Percentiles rank a stretch among this genome's conserved stretches.
Conservation (phyloP, 345 rosid genomes). For the Lenwebbia sp. region DNA sequence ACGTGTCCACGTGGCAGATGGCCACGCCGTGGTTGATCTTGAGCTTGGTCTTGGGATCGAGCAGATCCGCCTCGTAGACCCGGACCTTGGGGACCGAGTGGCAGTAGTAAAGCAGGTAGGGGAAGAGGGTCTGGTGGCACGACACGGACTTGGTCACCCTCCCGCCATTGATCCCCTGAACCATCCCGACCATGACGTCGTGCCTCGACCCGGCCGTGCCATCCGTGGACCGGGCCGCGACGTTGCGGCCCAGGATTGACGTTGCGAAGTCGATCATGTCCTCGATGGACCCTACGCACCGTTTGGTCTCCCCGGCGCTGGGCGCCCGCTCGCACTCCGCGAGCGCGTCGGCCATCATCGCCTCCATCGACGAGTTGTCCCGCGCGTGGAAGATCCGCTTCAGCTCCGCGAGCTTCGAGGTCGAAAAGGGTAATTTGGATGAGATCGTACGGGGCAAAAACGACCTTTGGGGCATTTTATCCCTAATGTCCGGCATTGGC, state of each 20-base stretch:
- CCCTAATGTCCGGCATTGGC: constrained; percentile 41
- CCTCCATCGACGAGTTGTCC: constrained; percentile 27
- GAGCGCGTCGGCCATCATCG: constrained; percentile 7
- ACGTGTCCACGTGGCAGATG: constrained; percentile 39
- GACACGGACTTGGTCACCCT: constrained; percentile 27
- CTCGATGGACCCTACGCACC: constrained; percentile 35
- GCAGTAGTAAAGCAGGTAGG: constrained; percentile 34
- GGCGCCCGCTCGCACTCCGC: constrained; percentile 33
- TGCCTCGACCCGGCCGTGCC: constrained; percentile 17
- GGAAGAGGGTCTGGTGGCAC: constrained; percentile 40
- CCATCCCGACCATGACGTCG: constrained; percentile 20
- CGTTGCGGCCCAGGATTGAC: constrained; percentile 23
- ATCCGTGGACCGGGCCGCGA: constrained; percentile 23
- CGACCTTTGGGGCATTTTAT: constrained; percentile 43
- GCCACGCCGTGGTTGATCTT: constrained; percentile 41
- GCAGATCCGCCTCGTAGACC: constrained; percentile 30
- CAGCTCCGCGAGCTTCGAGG: constrained; percentile 9
- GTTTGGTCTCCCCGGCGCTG: constrained; percentile 38
- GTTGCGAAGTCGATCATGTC: constrained; percentile 43
- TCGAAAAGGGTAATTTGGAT: constrained; percentile 27
- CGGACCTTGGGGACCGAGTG: constrained; percentile 48
- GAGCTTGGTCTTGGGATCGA: constrained; percentile 19
- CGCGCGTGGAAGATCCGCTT: constrained; percentile 23
- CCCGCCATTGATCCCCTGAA: constrained; percentile 31
- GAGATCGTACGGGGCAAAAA: constrained; percentile 32